Evolutionary conservation across 2,329 filamentous ascomycete genomes (phyloP).

Genomic region (Sclerotinia spermophila): DNA sequence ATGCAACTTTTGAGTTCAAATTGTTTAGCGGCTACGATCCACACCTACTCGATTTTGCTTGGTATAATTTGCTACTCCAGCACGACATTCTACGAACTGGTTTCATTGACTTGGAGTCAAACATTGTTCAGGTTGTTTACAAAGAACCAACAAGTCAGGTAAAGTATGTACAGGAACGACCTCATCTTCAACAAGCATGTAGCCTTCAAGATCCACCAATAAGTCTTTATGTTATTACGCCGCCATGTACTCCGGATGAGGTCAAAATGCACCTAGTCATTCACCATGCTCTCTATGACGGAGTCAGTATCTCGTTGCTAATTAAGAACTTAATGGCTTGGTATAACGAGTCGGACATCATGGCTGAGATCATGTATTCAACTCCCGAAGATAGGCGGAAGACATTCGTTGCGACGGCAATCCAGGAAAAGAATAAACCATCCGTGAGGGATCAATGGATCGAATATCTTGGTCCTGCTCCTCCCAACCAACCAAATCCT

Average conservation of each 20-base stretch:
- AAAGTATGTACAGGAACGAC: constrained; percentile 27
- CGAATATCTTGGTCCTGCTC: not conserved
- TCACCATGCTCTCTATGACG: constrained; percentile 88
- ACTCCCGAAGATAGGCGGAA: constrained; percentile 42
- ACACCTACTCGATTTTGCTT: constrained; percentile 52
- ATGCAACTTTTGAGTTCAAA: constrained; percentile 62
- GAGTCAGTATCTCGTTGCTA: constrained; percentile 67
- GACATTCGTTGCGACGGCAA: not conserved
- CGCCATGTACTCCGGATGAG: not conserved
- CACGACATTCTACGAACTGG: constrained; percentile 67
- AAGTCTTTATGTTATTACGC: constrained; percentile 25
- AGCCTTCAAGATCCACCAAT: constrained; percentile 30
- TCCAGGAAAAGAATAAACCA: not conserved
- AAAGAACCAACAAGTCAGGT: constrained; percentile 40
- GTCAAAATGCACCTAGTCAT: constrained; percentile 51
- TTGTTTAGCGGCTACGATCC: constrained; percentile 41
- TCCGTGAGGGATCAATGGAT: constrained; percentile 17
- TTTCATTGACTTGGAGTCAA: constrained; percentile 46
- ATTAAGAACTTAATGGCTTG: constrained; percentile 51
- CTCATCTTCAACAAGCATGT: constrained; percentile 14
- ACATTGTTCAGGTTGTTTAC: constrained; percentile 63
- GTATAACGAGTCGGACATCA: constrained; percentile 38
- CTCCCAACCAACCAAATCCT: not conserved
- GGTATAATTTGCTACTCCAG: constrained; percentile 54
- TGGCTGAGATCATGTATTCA: constrained; percentile 37